Evolutionary conservation across 768 basidiomycete species (phyloP), one percentile per base, ranked within the genome.

Genomic region (Dioszegia aurantiaca): DNA sequence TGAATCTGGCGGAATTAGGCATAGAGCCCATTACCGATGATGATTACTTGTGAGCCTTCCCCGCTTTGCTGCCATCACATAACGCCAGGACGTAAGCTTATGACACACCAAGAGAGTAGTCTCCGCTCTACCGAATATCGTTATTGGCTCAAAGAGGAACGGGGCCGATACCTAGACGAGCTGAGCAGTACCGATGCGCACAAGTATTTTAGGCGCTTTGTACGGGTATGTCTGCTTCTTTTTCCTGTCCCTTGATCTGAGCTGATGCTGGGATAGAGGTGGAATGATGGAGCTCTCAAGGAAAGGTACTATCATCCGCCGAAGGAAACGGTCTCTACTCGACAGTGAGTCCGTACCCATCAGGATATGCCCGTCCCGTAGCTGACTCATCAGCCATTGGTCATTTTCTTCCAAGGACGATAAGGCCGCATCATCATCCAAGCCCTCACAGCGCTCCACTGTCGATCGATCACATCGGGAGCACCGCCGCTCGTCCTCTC

Each of bases 61-160:
- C 41, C 9, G 2, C 51, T 2, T 45, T 4, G 19, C n/a, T 3
- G 28, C 17, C 30, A 19, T 8, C 24, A 21, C 33, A 33, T 8
- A 42, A 10, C 9, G 16, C 17, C 19, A 8, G 40, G 40, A 42
- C 40, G 5, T 42, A 39, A 30, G 16, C 45, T 52, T 33, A 42
- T 46, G 33, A 37, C 40, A 45, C 41, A 14, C 11, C 14, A 6
- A 6, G 44, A 51, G 56, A 24, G 14, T 46, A 76, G 73, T 77
- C 81, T 87, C 68, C 92, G 89, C 77, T 88, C 84, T 52, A 83
- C 85, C 56, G 92, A 95, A 71, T 94, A 93, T 71, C 83, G 86
- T 63, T 75, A 83, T 24, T 97, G 92, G 90, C 79, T 95, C 58
- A 89, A 87, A 75, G 86, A 89, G 23, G 82, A 83, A 69, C 82